Evolutionary conservation across 2,329 filamentous ascomycete genomes (phyloP), one percentile per base, ranked within the genome.

Genomic region (Chaetoscypha palmicola): DNA sequence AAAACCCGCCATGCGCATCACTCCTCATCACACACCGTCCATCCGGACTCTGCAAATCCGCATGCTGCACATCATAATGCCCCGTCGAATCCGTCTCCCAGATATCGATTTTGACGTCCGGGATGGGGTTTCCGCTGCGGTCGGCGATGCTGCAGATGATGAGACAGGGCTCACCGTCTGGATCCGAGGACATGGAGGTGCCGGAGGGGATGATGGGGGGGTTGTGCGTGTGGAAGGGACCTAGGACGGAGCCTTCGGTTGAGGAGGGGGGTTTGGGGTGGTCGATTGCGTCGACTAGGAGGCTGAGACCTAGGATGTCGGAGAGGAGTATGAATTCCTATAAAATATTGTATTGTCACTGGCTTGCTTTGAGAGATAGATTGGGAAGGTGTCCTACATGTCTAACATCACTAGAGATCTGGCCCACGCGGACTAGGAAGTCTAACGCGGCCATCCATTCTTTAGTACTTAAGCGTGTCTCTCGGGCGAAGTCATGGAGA

Each of bases 11-110:
- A 26, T 88, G 69, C 0, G 73, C 69, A 54, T 91, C 86, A 48
- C 73, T 83, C 32, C 66, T 66, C 70, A 88, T 73, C 45, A 91
- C 72, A 45, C 83, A 85, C 32, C 86, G 71, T 37, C 86, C 85
- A 66, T 87, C 83, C 0, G 85, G 83, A 1, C 69, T 72, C 5
- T 72, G 64, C 3, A 80, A 70, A 32, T 77, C 75, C 0, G 76
- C 68, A 61, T 88, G 81, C 64, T 92, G 86, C 48, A 91, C 85
- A 59, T 92, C 86, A 61, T 92, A 92, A 58, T 81, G 78, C 8
- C 86, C 86, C n/a, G 77, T 77, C 46, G 76, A 81, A 61, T 91
- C 86, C 7, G 86, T 88, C 66, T 91, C 86, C 86, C 86, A 92
- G 52, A 92, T 81, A 62, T 92, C 86, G 49, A 91, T 74, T 60